Evolutionary conservation across 129 eudicot genomes (phyloP).

Genomic region (Lactuca sativa): DNA sequence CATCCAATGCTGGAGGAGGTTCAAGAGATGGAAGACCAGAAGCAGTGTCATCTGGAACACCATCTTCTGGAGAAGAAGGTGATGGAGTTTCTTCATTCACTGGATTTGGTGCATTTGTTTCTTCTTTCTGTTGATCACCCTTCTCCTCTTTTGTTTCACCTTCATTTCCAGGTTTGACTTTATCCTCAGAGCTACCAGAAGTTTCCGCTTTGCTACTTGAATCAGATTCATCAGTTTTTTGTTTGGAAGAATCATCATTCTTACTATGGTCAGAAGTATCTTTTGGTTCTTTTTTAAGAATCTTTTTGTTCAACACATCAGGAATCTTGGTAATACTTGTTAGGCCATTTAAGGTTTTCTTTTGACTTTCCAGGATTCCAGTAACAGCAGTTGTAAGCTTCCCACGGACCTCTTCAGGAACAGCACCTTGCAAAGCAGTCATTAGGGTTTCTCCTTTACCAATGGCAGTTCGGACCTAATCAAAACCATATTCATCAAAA

Average conservation of each 20-base stretch:
- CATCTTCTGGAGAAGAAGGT: constrained; percentile 48
- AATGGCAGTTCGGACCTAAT: constrained; percentile 78
- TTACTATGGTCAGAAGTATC: constrained; percentile 39
- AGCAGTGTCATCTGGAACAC: constrained; percentile 33
- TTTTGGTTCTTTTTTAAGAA: neutral
- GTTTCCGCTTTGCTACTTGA: constrained; percentile 30
- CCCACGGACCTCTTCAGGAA: constrained; percentile 94
- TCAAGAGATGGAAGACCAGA: constrained; percentile 46
- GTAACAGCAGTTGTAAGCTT: constrained; percentile 71
- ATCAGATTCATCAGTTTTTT: constrained; percentile 30
- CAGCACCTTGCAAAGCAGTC: constrained; percentile 91
- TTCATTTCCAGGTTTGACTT: constrained; percentile 24
- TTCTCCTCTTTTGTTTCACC: constrained; percentile 27
- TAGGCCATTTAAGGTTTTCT: constrained; percentile 51
- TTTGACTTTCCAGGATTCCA: constrained; percentile 56
- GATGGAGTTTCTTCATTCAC: constrained; percentile 39
- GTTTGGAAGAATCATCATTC: constrained; percentile 27
- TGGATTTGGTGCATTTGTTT: constrained; percentile 22
- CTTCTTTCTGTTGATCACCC: constrained; percentile 32
- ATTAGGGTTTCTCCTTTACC: constrained; percentile 83
- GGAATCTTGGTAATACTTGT: constrained; percentile 31
- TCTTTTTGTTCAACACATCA: constrained; percentile 40
- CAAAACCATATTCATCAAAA: constrained; percentile 17
- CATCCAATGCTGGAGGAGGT: constrained; percentile 79
- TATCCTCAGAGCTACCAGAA: constrained; percentile 31